Evolutionary conservation across 305 asterid genomes (phyloP).

Genomic region (Plantago coronopus): DNA sequence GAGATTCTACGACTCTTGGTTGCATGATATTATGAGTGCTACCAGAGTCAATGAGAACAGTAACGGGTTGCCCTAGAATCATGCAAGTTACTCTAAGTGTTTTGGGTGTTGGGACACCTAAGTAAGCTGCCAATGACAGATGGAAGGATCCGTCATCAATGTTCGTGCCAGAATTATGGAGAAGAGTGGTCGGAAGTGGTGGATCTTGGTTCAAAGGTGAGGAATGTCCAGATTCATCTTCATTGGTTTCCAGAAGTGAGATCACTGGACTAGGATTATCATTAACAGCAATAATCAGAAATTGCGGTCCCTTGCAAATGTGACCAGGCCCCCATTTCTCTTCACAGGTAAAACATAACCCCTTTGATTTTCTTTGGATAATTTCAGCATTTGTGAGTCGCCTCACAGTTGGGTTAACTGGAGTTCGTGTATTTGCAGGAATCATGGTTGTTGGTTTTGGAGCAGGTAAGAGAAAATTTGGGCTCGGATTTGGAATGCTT

Average conservation of each 20-base stretch:
- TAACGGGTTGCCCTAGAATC: neutral
- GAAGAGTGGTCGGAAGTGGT: neutral
- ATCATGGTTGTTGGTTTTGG: neutral
- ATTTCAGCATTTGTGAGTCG: neutral
- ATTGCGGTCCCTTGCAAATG: neutral
- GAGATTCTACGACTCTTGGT: neutral
- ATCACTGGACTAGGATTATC: neutral
- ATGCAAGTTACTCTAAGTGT: neutral
- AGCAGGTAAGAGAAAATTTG: neutral
- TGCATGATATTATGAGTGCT: neutral
- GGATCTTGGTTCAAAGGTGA: neutral
- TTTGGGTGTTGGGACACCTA: neutral
- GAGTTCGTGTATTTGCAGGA: neutral
- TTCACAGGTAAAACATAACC: neutral
- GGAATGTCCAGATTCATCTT: too few relatives aligned
- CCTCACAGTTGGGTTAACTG: neutral
- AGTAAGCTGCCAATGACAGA: neutral
- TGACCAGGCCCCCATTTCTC: neutral
- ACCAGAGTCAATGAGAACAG: neutral
- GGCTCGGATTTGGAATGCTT: neutral
- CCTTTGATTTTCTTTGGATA: neutral
- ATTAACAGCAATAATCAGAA: neutral
- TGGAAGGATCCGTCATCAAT: neutral
- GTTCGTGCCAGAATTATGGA: neutral
- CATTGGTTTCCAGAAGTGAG: neutral